Evolutionary conservation across 169 alveolate species (phyloP).

Genomic region (Blepharisma undulans): DNA sequence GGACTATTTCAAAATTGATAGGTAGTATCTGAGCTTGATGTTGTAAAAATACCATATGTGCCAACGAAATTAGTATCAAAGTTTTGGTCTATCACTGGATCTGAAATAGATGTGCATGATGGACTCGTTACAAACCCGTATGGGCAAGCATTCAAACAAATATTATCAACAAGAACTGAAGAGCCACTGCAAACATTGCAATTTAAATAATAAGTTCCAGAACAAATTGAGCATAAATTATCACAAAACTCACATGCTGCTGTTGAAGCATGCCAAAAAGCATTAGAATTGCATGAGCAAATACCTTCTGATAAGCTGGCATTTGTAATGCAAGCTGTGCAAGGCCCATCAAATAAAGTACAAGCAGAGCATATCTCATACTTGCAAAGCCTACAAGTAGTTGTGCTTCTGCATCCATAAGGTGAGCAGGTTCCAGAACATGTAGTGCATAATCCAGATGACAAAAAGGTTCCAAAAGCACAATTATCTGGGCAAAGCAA

Average conservation of each 20-base stretch:
- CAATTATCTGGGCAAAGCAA: not conserved
- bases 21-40: not conserved
- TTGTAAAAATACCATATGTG: not conserved
- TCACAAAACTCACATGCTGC: not conserved
- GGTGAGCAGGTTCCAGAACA: not conserved
- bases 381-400: not conserved
- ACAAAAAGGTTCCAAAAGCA: not conserved
- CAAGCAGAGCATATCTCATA: not conserved
- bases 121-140: not conserved
- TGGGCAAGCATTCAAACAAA: not conserved
- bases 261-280: not conserved
- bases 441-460: not conserved
- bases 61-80: not conserved
- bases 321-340: not conserved
- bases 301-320: not conserved
- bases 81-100: not conserved
- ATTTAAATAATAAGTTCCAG: not conserved
- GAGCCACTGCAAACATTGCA: not conserved
- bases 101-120: not conserved
- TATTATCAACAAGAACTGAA: not conserved
- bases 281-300: not conserved
- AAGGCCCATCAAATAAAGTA: not conserved
- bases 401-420: not conserved
- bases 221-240: not conserved
- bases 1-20: not conserved